Conservation (phyloP, 495 filamentous ascomycete genomes). For the Aspergillus homomorphus region DNA sequence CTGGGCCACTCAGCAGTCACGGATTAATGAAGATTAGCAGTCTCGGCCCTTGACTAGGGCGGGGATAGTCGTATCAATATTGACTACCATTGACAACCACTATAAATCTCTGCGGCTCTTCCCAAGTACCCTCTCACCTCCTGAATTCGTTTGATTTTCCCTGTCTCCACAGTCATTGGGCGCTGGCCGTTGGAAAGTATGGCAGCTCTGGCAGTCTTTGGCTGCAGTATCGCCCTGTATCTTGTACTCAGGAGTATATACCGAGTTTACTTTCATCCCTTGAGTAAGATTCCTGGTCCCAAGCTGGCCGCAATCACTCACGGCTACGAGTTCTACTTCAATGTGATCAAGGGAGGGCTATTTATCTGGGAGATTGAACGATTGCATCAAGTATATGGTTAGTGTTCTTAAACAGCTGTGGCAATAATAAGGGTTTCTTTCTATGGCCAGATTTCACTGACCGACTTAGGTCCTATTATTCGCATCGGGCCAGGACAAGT, state of each 20-base stretch:
- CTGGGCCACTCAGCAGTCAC: background rate
- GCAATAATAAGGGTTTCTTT: conserved; percentile 12
- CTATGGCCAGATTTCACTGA: conserved; percentile 2
- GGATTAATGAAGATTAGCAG: background rate
- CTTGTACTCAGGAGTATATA: conserved; percentile 29
- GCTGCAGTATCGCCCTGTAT: background rate
- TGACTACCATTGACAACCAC: background rate
- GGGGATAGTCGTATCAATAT: background rate
- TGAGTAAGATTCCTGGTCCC: conserved; percentile 46
- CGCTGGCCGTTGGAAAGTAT: background rate
- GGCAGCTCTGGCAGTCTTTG: background rate
- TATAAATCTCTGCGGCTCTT: background rate
- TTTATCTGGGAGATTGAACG: conserved; percentile 43
- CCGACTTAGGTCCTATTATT: conserved; percentile 28
- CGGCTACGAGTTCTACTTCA: conserved; percentile 52
- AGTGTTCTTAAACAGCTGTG: conserved; percentile 44
- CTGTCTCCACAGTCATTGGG: background rate
- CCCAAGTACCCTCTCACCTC: background rate
- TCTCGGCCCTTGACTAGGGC: background rate
- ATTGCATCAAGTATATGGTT: conserved; percentile 49
- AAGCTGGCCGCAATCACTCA: conserved; percentile 44
- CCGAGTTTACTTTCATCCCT: conserved; percentile 50
- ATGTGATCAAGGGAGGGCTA: conserved; percentile 36
- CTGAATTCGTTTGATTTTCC: background rate
- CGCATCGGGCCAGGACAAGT: conserved; percentile 29